These are phyloP conservation scores for Beta vulgaris DNA, from an alignment of 148 eudicot genomes.

Conservation along the genomic window DNA sequence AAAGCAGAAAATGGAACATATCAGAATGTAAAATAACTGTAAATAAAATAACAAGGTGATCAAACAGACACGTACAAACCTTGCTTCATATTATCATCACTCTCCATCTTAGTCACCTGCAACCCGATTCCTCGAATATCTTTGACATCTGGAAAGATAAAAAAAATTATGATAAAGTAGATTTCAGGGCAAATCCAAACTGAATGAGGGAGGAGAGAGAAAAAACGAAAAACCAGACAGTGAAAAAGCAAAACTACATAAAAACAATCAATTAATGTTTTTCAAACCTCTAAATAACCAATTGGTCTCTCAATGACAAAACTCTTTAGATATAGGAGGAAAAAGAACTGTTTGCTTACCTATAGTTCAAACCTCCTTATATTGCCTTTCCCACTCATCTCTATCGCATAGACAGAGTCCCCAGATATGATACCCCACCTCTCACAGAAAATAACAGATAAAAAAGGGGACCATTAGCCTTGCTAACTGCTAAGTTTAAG, in stretches of 20 bases:
- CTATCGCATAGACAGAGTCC: background rate
- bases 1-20: background rate
- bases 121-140: constrained; percentile 94
- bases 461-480: background rate
- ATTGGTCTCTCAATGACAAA: background rate
- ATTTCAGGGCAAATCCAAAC: background rate
- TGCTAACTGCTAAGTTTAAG: background rate
- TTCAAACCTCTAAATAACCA: background rate
- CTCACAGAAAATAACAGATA: background rate
- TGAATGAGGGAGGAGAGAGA: background rate
- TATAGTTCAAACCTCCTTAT: background rate
- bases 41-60: background rate
- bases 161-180: background rate
- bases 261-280: background rate
- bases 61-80: constrained; percentile 41
- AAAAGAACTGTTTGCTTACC: background rate
- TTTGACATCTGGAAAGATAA: constrained; percentile 52
- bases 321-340: background rate
- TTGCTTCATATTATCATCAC: constrained; percentile 49
- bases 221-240: background rate
- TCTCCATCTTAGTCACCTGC: constrained; percentile 84
- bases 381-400: background rate
- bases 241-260: background rate
- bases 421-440: background rate
- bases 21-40: background rate